Base-by-base conservation (phyloP, 495 filamentous ascomycete genomes). In the Staphylotrichum longicolle region DNA sequence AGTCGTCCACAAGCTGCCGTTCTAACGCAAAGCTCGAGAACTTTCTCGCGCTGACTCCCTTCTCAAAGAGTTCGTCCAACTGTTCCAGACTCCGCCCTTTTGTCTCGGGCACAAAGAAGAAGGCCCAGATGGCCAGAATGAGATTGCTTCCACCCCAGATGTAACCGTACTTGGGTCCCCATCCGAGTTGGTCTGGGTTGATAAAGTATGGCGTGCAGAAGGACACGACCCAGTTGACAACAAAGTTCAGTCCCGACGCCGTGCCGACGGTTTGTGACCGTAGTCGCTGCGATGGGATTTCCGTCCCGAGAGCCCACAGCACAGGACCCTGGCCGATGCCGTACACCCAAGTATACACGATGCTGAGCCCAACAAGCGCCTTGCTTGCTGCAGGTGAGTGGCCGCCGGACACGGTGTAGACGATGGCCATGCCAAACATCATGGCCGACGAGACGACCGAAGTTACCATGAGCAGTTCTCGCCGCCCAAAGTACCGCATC, bases 11-110 rank as follows among this genome's bases (percentile, higher is more conserved):
- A 34, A 70, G 50, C 54, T 63, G 66, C 7, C 68, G 49, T 48
- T 68, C 66, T 34, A 66, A 63, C 3, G 58, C 58, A 59, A 63
- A 72, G 0, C 48, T 47, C 1, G 67, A 64, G 55, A 80, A 78
- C 45, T 76, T 73, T 33, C 74, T 63, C 32, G 74, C 74, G 4
- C 67, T 63, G 5, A 79, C 74, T 3, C 67, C 63, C 32, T 73
- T 72, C n/a, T 68, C 67, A 48, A 80, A 77, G 37, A 77, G 63
- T 46, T 77, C 75, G 41, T 86, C 83, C 70, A 86, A 81, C 59
- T 86, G 82, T 64, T 83, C 81, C 34, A 87, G 73, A 0, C 80
- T 84, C 32, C 81, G 75, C 0, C 83, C 85, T 58, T 79, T 83
- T 0, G 85, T 72, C 67, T 81, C 77, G 0, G 77, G 77, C 7